Evolutionary conservation across 2,329 filamentous ascomycete genomes (phyloP), one percentile per base, ranked within the genome.

Genomic region (Gyromitra esculenta): DNA sequence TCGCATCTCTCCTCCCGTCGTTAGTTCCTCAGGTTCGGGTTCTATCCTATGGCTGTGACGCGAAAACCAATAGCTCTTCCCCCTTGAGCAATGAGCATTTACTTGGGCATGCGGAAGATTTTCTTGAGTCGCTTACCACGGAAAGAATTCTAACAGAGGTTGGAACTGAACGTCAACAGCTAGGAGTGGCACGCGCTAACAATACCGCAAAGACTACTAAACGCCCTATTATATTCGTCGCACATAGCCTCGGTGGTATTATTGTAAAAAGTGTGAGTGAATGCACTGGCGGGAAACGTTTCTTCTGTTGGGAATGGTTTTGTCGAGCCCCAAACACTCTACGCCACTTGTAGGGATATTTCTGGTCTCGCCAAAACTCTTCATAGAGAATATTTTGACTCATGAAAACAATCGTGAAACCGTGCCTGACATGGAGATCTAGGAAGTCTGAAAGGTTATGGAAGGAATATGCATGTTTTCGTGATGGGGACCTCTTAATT

Each of bases 21-120:
- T 77, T 82, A 52, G 62, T 84, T n/a, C 80, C 80, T 0, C 79
- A 80, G 41, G 81, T 82, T 9, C 80, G 84, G 56, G 81, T 84
- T 4, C 76, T 83, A 43, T 80, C 75, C 21, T 84, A 80, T 73
- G 83, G 83, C 54, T 84, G 84, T 72, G 81, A 84, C 1, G 50
- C 50, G 21, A 25, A 9, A 4, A 54, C 18, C 18, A 18, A 31
- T 9, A 31, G 18, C 1, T 18, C 65, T 7, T 45, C 37, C 4
- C 50, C 37, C 4, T 45, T 68, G 18, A 59, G 50, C 7, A 21
- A 37, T 2, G 18, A 59, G 21, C 37, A 45, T 48, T 15, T 59
- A 2, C 39, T 57, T 45, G 21, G 15, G 15, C 52, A 68, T 37
- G 65, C 65, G 4, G 65, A 39, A 15, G 21, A 59, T 39, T 39